Evolutionary conservation across 495 filamentous ascomycete genomes (phyloP).

Genomic region (Durotheca rogersii): DNA sequence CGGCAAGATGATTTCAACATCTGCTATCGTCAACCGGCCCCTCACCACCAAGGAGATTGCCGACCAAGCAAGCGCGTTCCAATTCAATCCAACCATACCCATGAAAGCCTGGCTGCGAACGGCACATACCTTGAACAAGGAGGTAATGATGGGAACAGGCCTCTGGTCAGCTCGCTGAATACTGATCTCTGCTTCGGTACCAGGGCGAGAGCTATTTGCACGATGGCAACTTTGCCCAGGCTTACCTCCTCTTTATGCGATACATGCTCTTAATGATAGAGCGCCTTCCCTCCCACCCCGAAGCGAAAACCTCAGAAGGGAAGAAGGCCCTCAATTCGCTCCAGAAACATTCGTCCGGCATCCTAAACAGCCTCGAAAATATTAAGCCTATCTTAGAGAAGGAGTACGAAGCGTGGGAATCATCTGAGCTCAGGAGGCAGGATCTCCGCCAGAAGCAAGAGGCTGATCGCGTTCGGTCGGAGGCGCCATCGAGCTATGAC

Average conservation of each 20-base stretch:
- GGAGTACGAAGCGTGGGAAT: conserved; percentile 39
- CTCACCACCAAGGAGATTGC: conserved; percentile 73
- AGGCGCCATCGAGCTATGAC: conserved; percentile 25
- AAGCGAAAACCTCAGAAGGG: conserved; percentile 55
- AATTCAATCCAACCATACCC: conserved; percentile 72
- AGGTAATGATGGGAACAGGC: conserved; percentile 59
- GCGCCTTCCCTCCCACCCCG: conserved; percentile 63
- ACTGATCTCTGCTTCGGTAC: conserved; percentile 2
- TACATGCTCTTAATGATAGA: conserved; percentile 71
- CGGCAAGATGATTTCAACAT: conserved; percentile 17
- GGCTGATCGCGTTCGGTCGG: conserved; percentile 7
- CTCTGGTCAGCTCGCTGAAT: too few species aligned
- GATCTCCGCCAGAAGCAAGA: conserved; percentile 7
- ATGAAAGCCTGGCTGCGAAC: conserved; percentile 82
- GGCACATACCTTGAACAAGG: conserved; percentile 71
- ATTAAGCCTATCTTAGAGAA: conserved; percentile 47
- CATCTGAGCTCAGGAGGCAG: conserved; percentile 16
- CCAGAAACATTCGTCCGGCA: conserved; percentile 27
- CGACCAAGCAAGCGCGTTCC: conserved; percentile 68
- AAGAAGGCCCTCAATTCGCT: conserved; percentile 26
- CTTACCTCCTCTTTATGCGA: conserved; percentile 83
- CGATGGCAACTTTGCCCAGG: conserved; percentile 82
- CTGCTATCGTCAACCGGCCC: conserved; percentile 43
- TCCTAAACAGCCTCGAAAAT: conserved; percentile 57
- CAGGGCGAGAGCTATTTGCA: conserved; percentile 67